Conservation (phyloP, 371 early-diverging fungal species). For the Cladochytrium tenue region DNA sequence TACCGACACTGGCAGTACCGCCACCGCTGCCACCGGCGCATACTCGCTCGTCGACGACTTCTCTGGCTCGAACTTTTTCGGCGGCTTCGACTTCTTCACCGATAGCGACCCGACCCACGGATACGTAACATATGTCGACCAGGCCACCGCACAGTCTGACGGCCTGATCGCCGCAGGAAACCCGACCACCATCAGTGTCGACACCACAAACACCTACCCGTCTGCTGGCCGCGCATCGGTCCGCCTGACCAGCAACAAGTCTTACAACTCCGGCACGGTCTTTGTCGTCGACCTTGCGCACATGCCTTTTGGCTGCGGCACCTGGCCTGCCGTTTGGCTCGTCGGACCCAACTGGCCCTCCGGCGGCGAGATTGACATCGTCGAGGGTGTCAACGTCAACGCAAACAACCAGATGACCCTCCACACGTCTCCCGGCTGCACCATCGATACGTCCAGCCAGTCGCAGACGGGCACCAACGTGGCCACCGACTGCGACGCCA, state of each 20-base stretch:
- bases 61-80: slow-evolving; percentile 7
- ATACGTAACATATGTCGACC: slow-evolving; percentile 43
- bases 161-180: neutral
- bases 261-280: slow-evolving; percentile 31
- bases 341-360: slow-evolving; percentile 39
- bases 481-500: slow-evolving; percentile 13
- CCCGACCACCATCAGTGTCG: slow-evolving; percentile 20
- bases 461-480: neutral
- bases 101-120: slow-evolving; percentile 51
- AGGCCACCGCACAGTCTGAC: slow-evolving; percentile 21
- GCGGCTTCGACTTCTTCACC: slow-evolving; percentile 41
- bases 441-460: neutral
- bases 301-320: slow-evolving; percentile 47
- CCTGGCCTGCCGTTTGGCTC: slow-evolving; percentile 45
- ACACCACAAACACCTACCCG: slow-evolving; percentile 19
- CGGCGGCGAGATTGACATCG: slow-evolving; percentile 48
- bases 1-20: neutral
- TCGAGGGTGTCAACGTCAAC: slow-evolving; percentile 40
- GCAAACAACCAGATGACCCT: slow-evolving; percentile 21
- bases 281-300: slow-evolving; percentile 36
- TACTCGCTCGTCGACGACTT: slow-evolving; percentile 5
- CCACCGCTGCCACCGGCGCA: neutral
- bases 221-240: slow-evolving; percentile 33
- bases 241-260: slow-evolving; percentile 22
- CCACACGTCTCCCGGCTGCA: slow-evolving; percentile 21